Base-by-base conservation (phyloP, 192 early-diverging fungal genomes). In the Linnemannia elongata region DNA sequence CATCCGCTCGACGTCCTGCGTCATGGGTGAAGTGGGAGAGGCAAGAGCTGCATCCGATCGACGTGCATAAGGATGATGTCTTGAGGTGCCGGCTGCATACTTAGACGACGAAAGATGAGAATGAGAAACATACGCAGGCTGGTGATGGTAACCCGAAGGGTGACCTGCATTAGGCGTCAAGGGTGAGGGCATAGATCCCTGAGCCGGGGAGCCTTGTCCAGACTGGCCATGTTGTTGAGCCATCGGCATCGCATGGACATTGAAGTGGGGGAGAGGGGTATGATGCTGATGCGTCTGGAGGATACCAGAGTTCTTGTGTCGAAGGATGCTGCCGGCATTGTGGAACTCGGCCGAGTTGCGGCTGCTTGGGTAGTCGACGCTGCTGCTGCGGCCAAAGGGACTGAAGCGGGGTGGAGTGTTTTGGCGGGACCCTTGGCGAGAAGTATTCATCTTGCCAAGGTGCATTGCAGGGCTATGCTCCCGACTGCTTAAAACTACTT, bases 1-100 rank as follows among this genome's bases (percentile, higher is more conserved):
- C 85, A 87, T 87, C 6, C 79, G 75, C 76, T 87, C 75, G 44
- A 81, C 85, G 79, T 87, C 85, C 79, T 75, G 85, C 79, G 85
- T 81, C 69, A 69, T 47, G n/a, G 85, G 85, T 30, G 85, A 87
- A 12, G 76, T 87, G 30, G 85, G 85, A 20, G 85, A 87, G 47
- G 76, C 79, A 9, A 87, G 76, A 24, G 49, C 45, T 17, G 69
- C 66, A n/a, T 77, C 76, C 15, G 60, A 60, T 22, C 54, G 75
- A 73, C 45, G 63, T 24, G 33, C 41, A 45, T 10, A 20, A 35
- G 75, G 76, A 42, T 66, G 76, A 42, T 66, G 54, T 45, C 69
- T 70, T 7, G 81, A 57, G 39, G 33, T 69, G 69, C 78, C 82
- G 36, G 33, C 54, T 8, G 12, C 55, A 33, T 83, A 73, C 22